Conservation (phyloP, 179 eudicot genomes). For the Beta corolliflora region DNA sequence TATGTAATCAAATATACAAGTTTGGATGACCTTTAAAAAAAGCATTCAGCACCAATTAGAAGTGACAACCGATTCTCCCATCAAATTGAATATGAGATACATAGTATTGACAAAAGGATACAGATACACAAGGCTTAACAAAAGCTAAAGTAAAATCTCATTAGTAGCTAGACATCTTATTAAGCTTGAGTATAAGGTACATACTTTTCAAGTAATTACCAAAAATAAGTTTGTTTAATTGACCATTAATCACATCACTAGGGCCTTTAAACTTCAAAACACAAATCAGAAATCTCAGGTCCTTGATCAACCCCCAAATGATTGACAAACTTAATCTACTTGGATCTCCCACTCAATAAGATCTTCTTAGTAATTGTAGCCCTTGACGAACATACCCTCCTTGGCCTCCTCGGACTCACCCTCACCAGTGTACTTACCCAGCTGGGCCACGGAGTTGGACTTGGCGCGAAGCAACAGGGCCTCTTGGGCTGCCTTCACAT, state of each 20-base stretch:
- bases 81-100: not conserved
- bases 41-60: not conserved
- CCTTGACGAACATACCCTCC: conserved; percentile 84
- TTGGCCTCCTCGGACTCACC: conserved; percentile 89
- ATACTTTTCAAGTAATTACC: conserved; percentile 24
- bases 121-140: not conserved
- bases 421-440: conserved; percentile 87
- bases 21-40: too few species aligned
- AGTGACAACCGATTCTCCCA: not conserved
- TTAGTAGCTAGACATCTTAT: conserved; percentile 24
- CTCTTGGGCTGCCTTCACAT: conserved; percentile 77
- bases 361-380: conserved; percentile 61
- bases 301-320: conserved; percentile 15
- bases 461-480: conserved; percentile 64
- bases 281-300: conserved; percentile 8
- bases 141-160: conserved; percentile 7
- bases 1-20: too few species aligned
- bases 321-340: conserved; percentile 22
- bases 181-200: conserved; percentile 30
- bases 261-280: conserved; percentile 22
- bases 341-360: not conserved
- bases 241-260: conserved; percentile 32
- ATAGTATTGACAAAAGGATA: not conserved
- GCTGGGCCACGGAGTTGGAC: conserved; percentile 87
- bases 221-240: conserved; percentile 28